Conservation (phyloP, 805 yeast genomes). For the Candida pseudofarinosa region DNA sequence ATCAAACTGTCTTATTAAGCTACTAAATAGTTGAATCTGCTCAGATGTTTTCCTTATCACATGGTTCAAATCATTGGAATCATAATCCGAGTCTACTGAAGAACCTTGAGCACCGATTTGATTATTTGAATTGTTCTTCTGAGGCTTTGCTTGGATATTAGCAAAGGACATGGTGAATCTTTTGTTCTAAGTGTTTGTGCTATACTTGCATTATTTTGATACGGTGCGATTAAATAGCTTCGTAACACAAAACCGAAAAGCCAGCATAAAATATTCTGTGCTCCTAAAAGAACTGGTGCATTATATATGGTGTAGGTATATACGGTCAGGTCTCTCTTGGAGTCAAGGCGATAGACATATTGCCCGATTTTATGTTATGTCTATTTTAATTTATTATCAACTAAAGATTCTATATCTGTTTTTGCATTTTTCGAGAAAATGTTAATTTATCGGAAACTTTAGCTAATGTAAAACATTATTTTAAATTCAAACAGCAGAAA, state of each 20-base stretch:
- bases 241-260: background rate
- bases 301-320: too few relatives aligned
- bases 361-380: too few relatives aligned
- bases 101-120: slow-evolving; percentile 2
- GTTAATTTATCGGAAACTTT: too few relatives aligned
- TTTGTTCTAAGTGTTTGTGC: background rate
- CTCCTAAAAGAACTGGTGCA: too few relatives aligned
- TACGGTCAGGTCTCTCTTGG: too few relatives aligned
- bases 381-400: too few relatives aligned
- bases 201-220: background rate
- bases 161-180: slow-evolving; percentile 47
- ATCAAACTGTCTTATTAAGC: slow-evolving; percentile 48
- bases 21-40: slow-evolving; percentile 44
- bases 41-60: slow-evolving; percentile 33
- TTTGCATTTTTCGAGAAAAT: too few relatives aligned
- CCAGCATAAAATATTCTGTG: too few relatives aligned
- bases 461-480: too few relatives aligned
- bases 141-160: slow-evolving; percentile 49
- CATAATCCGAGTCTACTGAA: slow-evolving; percentile 2
- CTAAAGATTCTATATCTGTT: too few relatives aligned
- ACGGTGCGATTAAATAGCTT: background rate
- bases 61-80: slow-evolving; percentile 26
- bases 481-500: too few relatives aligned
- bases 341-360: too few relatives aligned
- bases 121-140: slow-evolving; percentile 18